Evolutionary conservation across 257 asterid genomes (phyloP).

Genomic region (Solanum raphanifolium): DNA sequence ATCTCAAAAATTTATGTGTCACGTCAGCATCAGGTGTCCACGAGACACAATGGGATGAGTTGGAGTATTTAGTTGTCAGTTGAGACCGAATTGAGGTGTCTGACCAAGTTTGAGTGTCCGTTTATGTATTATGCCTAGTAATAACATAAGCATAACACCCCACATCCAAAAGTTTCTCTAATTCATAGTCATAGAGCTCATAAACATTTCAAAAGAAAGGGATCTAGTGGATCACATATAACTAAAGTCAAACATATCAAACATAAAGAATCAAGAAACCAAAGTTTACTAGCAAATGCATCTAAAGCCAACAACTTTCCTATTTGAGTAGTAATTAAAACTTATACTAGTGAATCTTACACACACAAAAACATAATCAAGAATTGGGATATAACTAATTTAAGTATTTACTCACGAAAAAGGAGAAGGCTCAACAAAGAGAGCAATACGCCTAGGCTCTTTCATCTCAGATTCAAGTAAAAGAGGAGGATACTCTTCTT

Average conservation of each 20-base stretch:
- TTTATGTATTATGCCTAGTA: neutral
- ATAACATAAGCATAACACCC: neutral
- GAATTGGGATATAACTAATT: neutral
- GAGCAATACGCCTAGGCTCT: conserved; percentile 81
- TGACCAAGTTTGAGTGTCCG: neutral
- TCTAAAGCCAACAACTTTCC: neutral
- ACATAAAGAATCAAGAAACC: neutral
- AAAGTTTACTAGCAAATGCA: neutral
- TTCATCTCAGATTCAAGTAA: conserved; percentile 45
- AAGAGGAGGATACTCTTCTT: conserved; percentile 43
- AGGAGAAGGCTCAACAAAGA: conserved; percentile 97
- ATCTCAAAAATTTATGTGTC: neutral
- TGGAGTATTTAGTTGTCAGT: neutral
- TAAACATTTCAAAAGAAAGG: neutral
- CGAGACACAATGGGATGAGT: neutral
- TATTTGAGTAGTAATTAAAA: neutral
- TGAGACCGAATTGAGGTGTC: neutral
- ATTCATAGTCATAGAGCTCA: neutral
- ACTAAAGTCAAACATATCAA: conserved; percentile 1
- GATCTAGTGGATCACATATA: neutral
- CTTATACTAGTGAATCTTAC: neutral
- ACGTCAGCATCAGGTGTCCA: neutral
- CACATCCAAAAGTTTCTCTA: neutral
- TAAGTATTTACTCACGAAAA: conserved; percentile 60
- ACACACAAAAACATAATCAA: neutral